Base-by-base conservation (phyloP, 2,329 filamentous ascomycete species). In the Neofusicoccum umdonicola region DNA sequence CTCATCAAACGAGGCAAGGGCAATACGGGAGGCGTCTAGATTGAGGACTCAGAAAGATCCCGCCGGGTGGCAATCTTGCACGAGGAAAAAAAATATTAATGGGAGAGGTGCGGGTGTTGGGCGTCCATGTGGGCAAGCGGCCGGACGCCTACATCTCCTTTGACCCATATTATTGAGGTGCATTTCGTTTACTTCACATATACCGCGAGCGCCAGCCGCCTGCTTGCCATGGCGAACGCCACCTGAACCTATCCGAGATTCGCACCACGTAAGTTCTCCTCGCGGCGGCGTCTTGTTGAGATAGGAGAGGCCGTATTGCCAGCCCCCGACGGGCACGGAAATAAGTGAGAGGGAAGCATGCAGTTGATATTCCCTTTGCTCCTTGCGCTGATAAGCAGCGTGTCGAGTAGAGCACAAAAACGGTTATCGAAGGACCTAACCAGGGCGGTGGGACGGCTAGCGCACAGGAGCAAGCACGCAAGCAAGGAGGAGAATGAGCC, bases 401-500 rank as follows among this genome's bases (percentile, higher is more conserved):
- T 47, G 56, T 37, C 11, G 31, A 35, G 41, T 13, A 47, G 41
- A 47, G 42, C 42, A 60, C 56, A 60, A 15, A 35, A 60, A 60
- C 56, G 56, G 56, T 31, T 47, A 60, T 60, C 41, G n/a, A 13
- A 47, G 31, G 41, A 44, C 31, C 27, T 47, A 37, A 47, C 56
- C 56, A 60, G 27, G 56, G 56, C 56, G 31, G 13, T 27, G 56
- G 56, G 42, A 47, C 42, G 5, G 13, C 37, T 60, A 35, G 56
- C 56, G 22, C 50, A 34, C 8, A 34, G 13, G 37, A 27, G 19
- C 35, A 7, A 58, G 54, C 56, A 60, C 56, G 56, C 56, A 60
- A 60, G 56, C 56, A 60, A 60, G 56, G 56, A 60, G 42, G 39
- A 60, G n/a, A 19, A 60, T 60, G 56, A 60, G 56, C 56, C 56